A percentile compares a stretch with the other conserved stretches of the same genome.
phyloP scores from a whole-genome alignment of 768 basidiomycete species.

The Mycena epipterygia region DNA sequence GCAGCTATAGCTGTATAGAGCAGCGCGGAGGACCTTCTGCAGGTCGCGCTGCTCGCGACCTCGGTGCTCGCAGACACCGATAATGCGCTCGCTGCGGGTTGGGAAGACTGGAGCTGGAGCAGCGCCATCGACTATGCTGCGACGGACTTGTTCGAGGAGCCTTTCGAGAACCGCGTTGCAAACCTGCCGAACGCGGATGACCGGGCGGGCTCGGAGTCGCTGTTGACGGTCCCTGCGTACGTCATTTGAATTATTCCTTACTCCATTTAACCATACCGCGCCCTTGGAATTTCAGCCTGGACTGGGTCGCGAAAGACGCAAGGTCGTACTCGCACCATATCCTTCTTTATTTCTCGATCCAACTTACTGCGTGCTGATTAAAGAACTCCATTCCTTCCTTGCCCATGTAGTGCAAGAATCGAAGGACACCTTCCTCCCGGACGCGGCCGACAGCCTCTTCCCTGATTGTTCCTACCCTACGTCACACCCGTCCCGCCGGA shows the following conservation, averaged over 20 bases:
- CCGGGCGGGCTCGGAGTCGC: slow-evolving; percentile 61
- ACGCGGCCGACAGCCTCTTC: slow-evolving; percentile 64
- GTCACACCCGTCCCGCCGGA: slow-evolving; percentile 56
- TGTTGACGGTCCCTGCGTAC: slow-evolving; percentile 66
- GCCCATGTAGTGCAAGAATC: slow-evolving; percentile 60
- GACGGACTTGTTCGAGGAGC: slow-evolving; percentile 57
- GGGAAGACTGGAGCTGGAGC: slow-evolving; percentile 69
- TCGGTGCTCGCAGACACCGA: slow-evolving; percentile 47
- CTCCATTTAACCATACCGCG: not conserved
- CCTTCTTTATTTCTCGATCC: slow-evolving; percentile 40
- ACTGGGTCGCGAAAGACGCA: slow-evolving; percentile 69
- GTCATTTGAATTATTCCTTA: slow-evolving; percentile 34
- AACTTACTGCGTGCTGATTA: too few relatives aligned
- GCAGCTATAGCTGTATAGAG: too few relatives aligned
- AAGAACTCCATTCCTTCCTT: not conserved
- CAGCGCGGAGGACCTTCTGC: too few relatives aligned
- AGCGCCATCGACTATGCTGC: slow-evolving; percentile 58
- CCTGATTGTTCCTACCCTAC: slow-evolving; percentile 63
- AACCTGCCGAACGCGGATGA: slow-evolving; percentile 58
- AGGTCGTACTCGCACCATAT: slow-evolving; percentile 65
- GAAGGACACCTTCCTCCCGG: slow-evolving; percentile 63
- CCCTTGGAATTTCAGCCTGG: slow-evolving; percentile 57
- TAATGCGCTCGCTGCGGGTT: slow-evolving; percentile 55
- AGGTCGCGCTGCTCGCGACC: slow-evolving; percentile 24
- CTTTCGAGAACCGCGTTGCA: slow-evolving; percentile 63